Evolutionary conservation across 2,329 filamentous ascomycete genomes (phyloP).

Genomic region (Monosporascus ibericus): DNA sequence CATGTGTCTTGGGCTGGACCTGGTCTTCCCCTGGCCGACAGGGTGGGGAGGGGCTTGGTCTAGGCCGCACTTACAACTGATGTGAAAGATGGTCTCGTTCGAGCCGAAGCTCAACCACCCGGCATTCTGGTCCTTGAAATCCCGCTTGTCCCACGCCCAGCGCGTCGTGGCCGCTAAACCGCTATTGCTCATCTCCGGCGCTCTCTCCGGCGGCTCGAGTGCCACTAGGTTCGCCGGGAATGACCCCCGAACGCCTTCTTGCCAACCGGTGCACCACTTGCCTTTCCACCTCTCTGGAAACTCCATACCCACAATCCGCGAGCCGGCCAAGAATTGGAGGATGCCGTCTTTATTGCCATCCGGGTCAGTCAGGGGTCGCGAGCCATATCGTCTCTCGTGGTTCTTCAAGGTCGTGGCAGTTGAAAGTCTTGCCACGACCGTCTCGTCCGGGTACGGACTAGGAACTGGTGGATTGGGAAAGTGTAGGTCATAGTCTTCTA

Average conservation of each 20-base stretch:
- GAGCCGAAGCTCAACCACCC: constrained; percentile 35
- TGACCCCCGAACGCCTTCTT: constrained; percentile 22
- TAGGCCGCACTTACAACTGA: constrained; percentile 38
- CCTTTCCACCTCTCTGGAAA: constrained; percentile 29
- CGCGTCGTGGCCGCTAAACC: constrained; percentile 21
- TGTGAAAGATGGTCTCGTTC: constrained; percentile 42
- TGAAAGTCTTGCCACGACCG: constrained; percentile 19
- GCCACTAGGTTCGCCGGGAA: constrained; percentile 23
- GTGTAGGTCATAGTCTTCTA: constrained; percentile 31
- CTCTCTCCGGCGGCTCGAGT: constrained; percentile 20
- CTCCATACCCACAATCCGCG: constrained; percentile 25
- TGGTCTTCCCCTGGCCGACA: neutral
- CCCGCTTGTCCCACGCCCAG: constrained; percentile 30
- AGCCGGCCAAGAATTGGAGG: constrained; percentile 32
- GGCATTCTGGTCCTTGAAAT: constrained; percentile 18
- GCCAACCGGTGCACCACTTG: constrained; percentile 30
- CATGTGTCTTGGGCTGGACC: neutral
- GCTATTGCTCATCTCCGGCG: constrained; percentile 10
- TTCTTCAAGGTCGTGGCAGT: constrained; percentile 28
- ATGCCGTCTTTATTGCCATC: constrained; percentile 26
- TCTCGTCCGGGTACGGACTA: constrained; percentile 22
- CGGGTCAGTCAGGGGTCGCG: constrained; percentile 27
- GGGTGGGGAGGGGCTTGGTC: neutral
- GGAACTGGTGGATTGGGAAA: constrained; percentile 25
- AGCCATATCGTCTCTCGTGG: constrained; percentile 29